Percentiles rank a stretch among this genome's conserved stretches.
phyloP scores from a whole-genome alignment of 805 yeast species.

The Yarrowia keelungensis region DNA sequence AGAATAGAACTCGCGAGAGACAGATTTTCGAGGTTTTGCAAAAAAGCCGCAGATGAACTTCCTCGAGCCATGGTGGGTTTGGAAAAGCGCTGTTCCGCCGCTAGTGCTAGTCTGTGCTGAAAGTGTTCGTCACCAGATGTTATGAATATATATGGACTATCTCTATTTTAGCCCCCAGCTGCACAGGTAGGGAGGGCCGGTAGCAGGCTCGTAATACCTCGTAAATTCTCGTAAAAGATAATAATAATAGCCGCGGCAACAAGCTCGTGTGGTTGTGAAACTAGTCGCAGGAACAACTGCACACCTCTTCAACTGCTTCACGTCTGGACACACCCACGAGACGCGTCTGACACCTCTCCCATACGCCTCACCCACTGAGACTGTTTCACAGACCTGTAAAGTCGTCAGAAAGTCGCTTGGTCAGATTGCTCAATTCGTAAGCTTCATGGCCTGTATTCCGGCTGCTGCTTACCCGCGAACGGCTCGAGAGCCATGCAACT shows the following conservation, averaged over 20 bases:
- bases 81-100: background rate
- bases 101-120: background rate
- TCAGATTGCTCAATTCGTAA: background rate
- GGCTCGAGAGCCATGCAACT: slow-evolving; percentile 27
- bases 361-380: slow-evolving; percentile 12
- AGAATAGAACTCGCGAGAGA: slow-evolving; percentile 6
- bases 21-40: background rate
- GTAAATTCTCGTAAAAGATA: slow-evolving; percentile 1
- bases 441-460: background rate
- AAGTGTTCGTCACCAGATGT: background rate
- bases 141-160: background rate
- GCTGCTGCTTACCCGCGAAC: slow-evolving; percentile 30
- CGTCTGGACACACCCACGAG: background rate
- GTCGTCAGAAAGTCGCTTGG: background rate
- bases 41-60: no score
- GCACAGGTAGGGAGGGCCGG: background rate
- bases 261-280: background rate
- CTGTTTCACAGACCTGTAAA: slow-evolving; percentile 9
- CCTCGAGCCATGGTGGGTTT: no score
- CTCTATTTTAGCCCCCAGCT: background rate
- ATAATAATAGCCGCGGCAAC: background rate
- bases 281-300: slow-evolving; percentile 1
- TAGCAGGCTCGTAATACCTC: background rate
- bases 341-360: background rate
- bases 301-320: background rate